Evolutionary conservation across 768 basidiomycete genomes (phyloP).

Genomic region (Auricularia sp.): DNA sequence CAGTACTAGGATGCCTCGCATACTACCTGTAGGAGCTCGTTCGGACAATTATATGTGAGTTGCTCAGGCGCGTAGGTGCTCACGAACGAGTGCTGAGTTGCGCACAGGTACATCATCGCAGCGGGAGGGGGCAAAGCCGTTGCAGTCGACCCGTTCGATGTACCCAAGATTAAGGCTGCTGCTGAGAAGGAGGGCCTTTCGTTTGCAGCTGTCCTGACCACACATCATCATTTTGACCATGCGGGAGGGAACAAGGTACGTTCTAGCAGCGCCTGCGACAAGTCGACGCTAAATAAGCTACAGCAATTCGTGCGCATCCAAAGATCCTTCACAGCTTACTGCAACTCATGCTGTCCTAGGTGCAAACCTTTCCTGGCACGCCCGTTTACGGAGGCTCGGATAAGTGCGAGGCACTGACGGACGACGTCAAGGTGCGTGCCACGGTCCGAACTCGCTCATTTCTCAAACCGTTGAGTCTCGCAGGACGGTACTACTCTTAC

Average conservation of each 20-base stretch:
- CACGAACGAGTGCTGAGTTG: neutral
- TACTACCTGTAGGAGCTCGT: slow-evolving; percentile 70
- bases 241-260: slow-evolving; percentile 75
- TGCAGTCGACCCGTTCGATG: slow-evolving; percentile 72
- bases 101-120: slow-evolving; percentile 41
- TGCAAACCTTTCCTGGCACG: slow-evolving; percentile 27
- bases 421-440: slow-evolving; percentile 72
- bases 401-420: slow-evolving; percentile 52
- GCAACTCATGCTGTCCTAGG: neutral
- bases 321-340: too few species aligned
- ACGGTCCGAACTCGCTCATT: slow-evolving; percentile 20
- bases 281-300: slow-evolving; percentile 1
- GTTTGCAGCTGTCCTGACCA: slow-evolving; percentile 70
- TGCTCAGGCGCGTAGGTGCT: slow-evolving; percentile 21
- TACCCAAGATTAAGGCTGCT: slow-evolving; percentile 51
- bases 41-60: slow-evolving; percentile 76
- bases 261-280: neutral
- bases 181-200: slow-evolving; percentile 53
- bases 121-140: slow-evolving; percentile 56
- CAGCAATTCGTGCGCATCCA: slow-evolving; percentile 20
- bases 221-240: slow-evolving; percentile 89
- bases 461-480: slow-evolving; percentile 9
- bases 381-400: slow-evolving; percentile 77
- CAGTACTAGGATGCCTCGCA: slow-evolving; percentile 40
- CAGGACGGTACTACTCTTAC: neutral